phyloP scores from a whole-genome alignment of 768 basidiomycete genomes.

The Podaxis sp. region DNA sequence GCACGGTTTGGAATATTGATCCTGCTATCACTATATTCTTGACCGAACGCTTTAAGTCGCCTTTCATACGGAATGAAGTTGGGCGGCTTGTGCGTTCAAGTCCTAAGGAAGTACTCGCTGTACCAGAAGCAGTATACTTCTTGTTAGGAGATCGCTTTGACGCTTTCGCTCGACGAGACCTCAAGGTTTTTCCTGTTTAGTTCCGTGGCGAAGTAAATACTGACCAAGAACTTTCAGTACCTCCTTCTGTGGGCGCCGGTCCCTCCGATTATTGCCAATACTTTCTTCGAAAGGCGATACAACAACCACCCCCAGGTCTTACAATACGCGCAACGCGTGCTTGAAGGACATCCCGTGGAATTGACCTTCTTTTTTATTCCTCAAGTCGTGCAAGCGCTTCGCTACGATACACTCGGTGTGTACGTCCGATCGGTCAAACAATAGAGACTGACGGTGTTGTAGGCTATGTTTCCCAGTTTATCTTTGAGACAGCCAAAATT shows the following conservation, averaged over 20 bases:
- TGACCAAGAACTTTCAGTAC: constrained; percentile 45
- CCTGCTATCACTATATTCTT: constrained; percentile 83
- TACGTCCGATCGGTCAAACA: background rate
- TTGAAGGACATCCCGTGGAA: constrained; percentile 93
- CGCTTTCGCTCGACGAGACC: constrained; percentile 53
- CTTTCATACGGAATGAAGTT: constrained; percentile 68
- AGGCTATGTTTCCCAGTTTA: constrained; percentile 95
- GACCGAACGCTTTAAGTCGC: constrained; percentile 83
- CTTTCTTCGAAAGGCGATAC: constrained; percentile 84
- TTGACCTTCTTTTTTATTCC: constrained; percentile 99
- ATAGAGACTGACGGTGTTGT: background rate
- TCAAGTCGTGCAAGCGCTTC: constrained; percentile 94
- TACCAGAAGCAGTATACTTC: constrained; percentile 79
- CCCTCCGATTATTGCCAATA: constrained; percentile 76
- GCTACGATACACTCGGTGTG: constrained; percentile 84
- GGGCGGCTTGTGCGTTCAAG: constrained; percentile 69
- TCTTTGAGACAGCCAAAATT: constrained; percentile 95
- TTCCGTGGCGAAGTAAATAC: background rate
- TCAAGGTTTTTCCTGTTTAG: constrained; percentile 53
- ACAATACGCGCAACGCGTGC: constrained; percentile 94
- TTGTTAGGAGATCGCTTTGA: constrained; percentile 76
- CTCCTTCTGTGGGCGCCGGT: constrained; percentile 88
- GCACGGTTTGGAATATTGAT: constrained; percentile 77
- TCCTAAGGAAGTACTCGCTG: constrained; percentile 64
- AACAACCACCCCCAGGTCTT: constrained; percentile 80